Conservation (phyloP, 176 grass and related monocot species). For the Typha latifolia region DNA sequence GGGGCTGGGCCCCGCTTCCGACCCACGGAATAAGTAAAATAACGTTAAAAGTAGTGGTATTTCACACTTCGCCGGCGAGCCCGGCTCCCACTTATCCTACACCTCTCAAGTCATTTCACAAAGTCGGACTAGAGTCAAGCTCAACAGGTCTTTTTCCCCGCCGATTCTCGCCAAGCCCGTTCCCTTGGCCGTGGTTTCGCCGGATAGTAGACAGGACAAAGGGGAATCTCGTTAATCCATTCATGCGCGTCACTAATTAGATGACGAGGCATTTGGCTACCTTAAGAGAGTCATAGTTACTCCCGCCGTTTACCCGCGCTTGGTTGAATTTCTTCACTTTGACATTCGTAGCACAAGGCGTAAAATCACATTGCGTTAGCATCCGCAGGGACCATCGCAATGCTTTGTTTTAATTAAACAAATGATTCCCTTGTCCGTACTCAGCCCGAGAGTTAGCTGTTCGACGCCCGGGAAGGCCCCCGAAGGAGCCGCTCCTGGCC, state of each 20-base stretch:
- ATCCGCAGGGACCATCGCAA: slow-evolving; percentile 37
- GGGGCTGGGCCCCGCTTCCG: slow-evolving; percentile 7
- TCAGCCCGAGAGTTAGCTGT: too few relatives aligned
- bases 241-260: slow-evolving; percentile 48
- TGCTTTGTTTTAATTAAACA: slow-evolving; percentile 61
- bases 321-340: slow-evolving; percentile 59
- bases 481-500: too few relatives aligned
- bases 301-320: slow-evolving; percentile 36
- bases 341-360: slow-evolving; percentile 25
- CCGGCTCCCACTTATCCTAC: too few relatives aligned
- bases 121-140: too few relatives aligned
- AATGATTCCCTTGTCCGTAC: too few relatives aligned
- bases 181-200: too few relatives aligned
- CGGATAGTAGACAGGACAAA: too few relatives aligned
- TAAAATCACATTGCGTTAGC: slow-evolving; percentile 42
- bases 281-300: slow-evolving; percentile 19
- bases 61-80: slow-evolving; percentile 12
- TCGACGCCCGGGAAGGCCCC: too few relatives aligned
- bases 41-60: slow-evolving; percentile 26
- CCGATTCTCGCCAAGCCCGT: too few relatives aligned
- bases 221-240: slow-evolving; percentile 40
- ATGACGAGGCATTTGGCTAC: slow-evolving; percentile 42
- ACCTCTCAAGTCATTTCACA: too few relatives aligned
- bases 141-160: too few relatives aligned
- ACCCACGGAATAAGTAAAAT: slow-evolving; percentile 18